Evolutionary conservation across 1,284 basidiomycete species (phyloP), one percentile per base, ranked within the genome.

Genomic region (Peniophora sp.): DNA sequence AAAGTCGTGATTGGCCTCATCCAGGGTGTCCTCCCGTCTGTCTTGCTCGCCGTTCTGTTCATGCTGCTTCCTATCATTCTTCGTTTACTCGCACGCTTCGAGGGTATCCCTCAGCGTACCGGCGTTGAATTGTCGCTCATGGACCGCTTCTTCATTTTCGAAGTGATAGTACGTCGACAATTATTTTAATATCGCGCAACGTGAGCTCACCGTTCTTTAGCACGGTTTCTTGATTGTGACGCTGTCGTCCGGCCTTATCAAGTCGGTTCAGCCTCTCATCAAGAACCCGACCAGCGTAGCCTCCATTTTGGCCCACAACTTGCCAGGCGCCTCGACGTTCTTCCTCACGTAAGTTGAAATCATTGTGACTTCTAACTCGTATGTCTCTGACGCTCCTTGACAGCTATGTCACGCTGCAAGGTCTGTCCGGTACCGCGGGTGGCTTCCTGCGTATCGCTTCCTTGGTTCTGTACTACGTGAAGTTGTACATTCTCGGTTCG

Each of bases 221-320:
- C 88, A 95, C 68, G 91, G 90, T 35, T 97, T 97, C 79, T 70
- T 97, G 35, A 82, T 96, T 58, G 81, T 95, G 35, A 90, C 93
- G 0, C 63, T 96, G 34, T 75, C 83, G 32, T 86, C 89, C 8
- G 94, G 94, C 54, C 78, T 97, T 52, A 77, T 92, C 52, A 74
- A 80, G 1, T 77, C 91, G 0, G 72, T 94, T 3, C 71, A 76
- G 2, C 61, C 72, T n/a, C 66, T 96, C 32, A 63, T 80, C 12
- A 65, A 81, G 47, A 76, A 85, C 59, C 85, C 89, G 0, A 68
- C 69, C 1, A 75, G 74, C 3, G 71, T 87, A 24, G 84, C 92
- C 0, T 74, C 68, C 0, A 67, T 89, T 8, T 74, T 97, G 46
- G 88, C 92, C 0, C 57, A 68, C 35, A 82, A 91, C 49, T 73